Percentiles rank a stretch among this genome's conserved stretches.
phyloP scores from a whole-genome alignment of 352 stramenopile species.

The Pythium vanterpoolii region DNA sequence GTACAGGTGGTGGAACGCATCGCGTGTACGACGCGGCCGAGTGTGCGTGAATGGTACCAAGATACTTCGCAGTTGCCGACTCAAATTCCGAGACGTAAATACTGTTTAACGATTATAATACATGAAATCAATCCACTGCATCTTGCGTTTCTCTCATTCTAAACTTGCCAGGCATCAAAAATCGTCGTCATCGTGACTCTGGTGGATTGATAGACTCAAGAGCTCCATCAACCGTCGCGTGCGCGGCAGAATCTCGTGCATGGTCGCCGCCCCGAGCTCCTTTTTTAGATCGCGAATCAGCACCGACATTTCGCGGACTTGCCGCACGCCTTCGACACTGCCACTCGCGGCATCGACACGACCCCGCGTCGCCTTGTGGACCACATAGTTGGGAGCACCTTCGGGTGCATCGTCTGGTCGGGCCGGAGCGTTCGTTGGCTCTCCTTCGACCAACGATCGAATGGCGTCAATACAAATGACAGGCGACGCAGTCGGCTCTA shows the following conservation, averaged over 20 bases:
- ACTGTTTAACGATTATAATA: background rate
- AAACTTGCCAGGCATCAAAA: no score
- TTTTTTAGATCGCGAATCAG: conserved; percentile 71
- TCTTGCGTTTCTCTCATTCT: background rate
- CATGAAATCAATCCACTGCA: background rate
- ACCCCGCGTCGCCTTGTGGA: conserved; percentile 32
- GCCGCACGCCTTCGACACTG: conserved; percentile 49
- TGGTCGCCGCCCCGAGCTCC: conserved; percentile 66
- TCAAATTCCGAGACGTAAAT: background rate
- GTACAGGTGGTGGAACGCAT: background rate
- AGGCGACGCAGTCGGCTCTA: conserved; percentile 46
- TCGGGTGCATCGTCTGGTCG: conserved; percentile 4
- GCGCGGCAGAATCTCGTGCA: conserved; percentile 73
- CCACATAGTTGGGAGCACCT: conserved; percentile 55
- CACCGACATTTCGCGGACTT: conserved; percentile 75
- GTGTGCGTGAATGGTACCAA: background rate
- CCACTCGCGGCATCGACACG: conserved; percentile 12
- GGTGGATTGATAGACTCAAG: conserved; percentile 68
- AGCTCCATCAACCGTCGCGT: conserved; percentile 82
- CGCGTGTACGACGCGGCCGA: background rate
- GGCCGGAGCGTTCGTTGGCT: background rate
- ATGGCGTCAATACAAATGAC: conserved; percentile 45
- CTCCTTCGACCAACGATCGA: conserved; percentile 22
- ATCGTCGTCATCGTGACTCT: conserved; percentile 22
- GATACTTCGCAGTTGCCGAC: background rate